A percentile compares a stretch with the other conserved stretches of the same genome.
phyloP scores from a whole-genome alignment of 1,139 yeast genomes.

The Pneumocystis canis region DNA sequence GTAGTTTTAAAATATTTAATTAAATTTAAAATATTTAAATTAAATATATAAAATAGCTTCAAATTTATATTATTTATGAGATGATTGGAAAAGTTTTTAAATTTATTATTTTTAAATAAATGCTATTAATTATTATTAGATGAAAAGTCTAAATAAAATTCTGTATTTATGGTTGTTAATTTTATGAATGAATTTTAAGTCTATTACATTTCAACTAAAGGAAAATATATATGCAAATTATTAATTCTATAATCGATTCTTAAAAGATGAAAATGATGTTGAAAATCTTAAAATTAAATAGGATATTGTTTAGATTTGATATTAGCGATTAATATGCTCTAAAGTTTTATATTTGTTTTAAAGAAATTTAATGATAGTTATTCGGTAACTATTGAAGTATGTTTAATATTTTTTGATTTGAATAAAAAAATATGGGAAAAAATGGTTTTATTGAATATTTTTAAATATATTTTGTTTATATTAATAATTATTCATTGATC shows the following conservation, averaged over 20 bases:
- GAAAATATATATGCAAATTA: neutral
- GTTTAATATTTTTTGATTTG: neutral
- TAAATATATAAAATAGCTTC: too few relatives aligned
- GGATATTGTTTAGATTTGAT: neutral
- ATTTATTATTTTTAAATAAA: too few relatives aligned
- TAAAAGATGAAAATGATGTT: neutral
- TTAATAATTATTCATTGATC: too few relatives aligned
- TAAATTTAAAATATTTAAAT: too few relatives aligned
- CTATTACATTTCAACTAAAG: neutral
- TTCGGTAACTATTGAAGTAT: neutral
- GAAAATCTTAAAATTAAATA: neutral
- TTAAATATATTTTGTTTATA: too few relatives aligned
- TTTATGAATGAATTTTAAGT: neutral
- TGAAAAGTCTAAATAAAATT: neutral
- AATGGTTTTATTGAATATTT: too few relatives aligned
- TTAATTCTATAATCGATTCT: neutral
- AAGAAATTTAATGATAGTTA: neutral
- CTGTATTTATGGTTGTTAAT: neutral
- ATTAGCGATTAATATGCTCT: neutral
- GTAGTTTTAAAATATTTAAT: too few relatives aligned
- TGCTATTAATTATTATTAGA: neutral
- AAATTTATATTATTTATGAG: too few relatives aligned
- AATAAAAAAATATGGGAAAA: neutral
- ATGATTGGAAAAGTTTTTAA: neutral
- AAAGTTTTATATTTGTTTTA: neutral